Conservation (phyloP, 371 early-diverging fungal genomes). For the Circinella umbellata region DNA sequence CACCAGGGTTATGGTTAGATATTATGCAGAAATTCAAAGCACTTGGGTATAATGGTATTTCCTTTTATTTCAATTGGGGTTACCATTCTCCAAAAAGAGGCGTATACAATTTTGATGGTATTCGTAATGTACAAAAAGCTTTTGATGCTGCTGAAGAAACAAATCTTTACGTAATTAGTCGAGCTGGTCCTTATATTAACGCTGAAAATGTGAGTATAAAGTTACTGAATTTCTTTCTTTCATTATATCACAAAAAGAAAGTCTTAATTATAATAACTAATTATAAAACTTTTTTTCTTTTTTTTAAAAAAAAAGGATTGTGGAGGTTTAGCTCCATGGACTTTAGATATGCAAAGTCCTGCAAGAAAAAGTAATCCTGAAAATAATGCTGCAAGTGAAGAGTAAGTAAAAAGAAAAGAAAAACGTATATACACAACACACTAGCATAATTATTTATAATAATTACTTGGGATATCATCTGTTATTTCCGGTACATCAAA, state of each 20-base stretch:
- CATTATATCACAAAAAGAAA: too few species aligned
- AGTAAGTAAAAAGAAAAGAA: background rate
- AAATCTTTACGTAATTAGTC: conserved; percentile 25
- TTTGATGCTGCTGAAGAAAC: conserved; percentile 21
- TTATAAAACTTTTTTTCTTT: too few species aligned
- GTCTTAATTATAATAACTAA: background rate
- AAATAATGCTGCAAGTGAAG: conserved; percentile 12
- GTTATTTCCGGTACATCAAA: too few species aligned
- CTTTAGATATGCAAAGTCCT: background rate
- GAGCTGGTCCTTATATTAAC: conserved; percentile 33
- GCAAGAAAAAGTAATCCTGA: conserved; percentile 11
- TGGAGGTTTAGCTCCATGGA: conserved; percentile 20
- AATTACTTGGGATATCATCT: too few species aligned
- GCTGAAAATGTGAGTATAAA: conserved; percentile 19
- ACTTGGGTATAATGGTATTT: conserved; percentile 97
- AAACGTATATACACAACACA: too few species aligned
- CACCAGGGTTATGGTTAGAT: conserved; percentile 22
- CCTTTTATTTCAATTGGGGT: conserved; percentile 82
- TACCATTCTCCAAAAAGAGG: conserved; percentile 28
- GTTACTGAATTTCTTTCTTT: background rate
- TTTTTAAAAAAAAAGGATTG: conserved; percentile 11
- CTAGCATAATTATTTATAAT: too few species aligned
- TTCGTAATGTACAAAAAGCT: conserved; percentile 27
- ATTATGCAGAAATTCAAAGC: conserved; percentile 71
- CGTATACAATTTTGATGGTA: conserved; percentile 24